Base-by-base conservation (phyloP, 176 grass and related monocot species). In the Calamus simplicifolius region DNA sequence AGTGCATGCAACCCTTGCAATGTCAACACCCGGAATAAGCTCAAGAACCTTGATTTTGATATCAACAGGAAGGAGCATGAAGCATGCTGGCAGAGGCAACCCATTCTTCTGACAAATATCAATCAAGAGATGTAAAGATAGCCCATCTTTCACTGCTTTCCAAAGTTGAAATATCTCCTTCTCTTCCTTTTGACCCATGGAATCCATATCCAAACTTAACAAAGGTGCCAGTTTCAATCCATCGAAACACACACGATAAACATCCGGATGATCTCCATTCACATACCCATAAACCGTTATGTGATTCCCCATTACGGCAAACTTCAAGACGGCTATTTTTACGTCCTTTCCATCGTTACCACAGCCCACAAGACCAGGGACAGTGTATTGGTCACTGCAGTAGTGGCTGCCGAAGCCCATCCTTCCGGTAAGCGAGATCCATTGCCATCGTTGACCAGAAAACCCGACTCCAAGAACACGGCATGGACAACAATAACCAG, bases 41-140 rank as follows among this genome's bases (percentile, higher is more conserved):
- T 82, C 81, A 66, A 98, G 66, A 21, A 98, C 54, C 62, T 71
- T 85, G 18, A 76, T 58, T 68, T 92, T 98, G 17, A 92, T 49
- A 29, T 92, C 88, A 29, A 21, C 56, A 7, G 88, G 85, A 66
- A 98, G 65, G 10, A 52, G 66, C 84, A 88, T 92, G 78, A 92
- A 92, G 75, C 93, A 92, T 0, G 88, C 77, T 1, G 84, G 93
- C 49, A 85, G 66, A 52, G 18, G 19, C 61, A 92, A 56, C 52
- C 64, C 61, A 25, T 89, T 85, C 14, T 71, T 73, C 18, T 67
- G 23, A 57, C 88, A 89, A 52, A 92, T 55, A 27, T 79, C 80
- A 75, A 92, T 68, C 52, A 92, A 84, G 15, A 92, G 50, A 28
- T 81, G 93, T 54, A 98, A 69, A 35, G 72, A 72, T 3, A 98